Evolutionary conservation across 306 rosid genomes (phyloP), one percentile per base, ranked within the genome.

Genomic region (Fragaria ananassa): DNA sequence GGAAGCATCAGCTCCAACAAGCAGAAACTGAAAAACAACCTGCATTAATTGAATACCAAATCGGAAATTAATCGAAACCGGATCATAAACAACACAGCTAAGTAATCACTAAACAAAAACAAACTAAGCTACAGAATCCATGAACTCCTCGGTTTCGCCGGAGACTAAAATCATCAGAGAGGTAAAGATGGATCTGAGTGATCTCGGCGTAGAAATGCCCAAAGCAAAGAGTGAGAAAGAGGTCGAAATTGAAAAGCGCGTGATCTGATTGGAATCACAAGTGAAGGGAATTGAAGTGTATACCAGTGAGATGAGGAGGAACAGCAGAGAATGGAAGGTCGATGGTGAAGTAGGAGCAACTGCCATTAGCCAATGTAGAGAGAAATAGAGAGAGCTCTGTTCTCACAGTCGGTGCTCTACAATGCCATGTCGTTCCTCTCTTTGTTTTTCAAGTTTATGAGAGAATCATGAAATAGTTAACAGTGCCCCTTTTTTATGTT

Each of bases 281-380:
- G 12, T 8, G 57, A 41, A 19, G 23, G 72, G 49, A 65, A 75
- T 57, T 42, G 58, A 44, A 63, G 4, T 9, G 6, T 11, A 11
- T 87, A 87, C 93, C 84, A 44, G 67, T 31, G 80, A 76, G 82
- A 89, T 39, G 64, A 78, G 81, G 46, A 83, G 17, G 78, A 85
- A 71, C 3, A 50, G 78, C 64, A 71, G 74, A 10, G 51, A 81
- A 67, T 10, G 68, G 44, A 61, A 75, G 76, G 76, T 68, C 42
- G 71, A 50, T 37, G 72, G 70, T 17, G 72, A 39, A 46, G 70
- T 60, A 39, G 77, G 74, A 60, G 45, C 8, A 70, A 58, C 66
- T 70, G 78, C 77, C 89, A 83, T 42, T 51, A 65, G 75, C 46
- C 34, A 64, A 68, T 19, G 34, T 41, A 44, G 6, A 21, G 34